Percentiles rank a stretch among this genome's conserved stretches.
Conservation (phyloP, 257 asterid species). For the Handroanthus guayacan region DNA sequence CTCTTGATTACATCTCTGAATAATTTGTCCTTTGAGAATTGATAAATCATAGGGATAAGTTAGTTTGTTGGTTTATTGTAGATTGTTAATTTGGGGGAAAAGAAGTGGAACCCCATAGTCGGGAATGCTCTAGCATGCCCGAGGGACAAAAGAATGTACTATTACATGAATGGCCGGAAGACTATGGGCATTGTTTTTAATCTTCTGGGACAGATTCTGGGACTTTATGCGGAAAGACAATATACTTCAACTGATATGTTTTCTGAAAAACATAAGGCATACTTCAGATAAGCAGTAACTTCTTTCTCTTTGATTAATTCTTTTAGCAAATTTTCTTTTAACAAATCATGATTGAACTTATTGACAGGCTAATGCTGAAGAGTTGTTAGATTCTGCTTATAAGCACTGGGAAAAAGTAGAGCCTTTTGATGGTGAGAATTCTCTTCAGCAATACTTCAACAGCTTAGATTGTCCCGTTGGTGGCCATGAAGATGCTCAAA, state of each 20-base stretch:
- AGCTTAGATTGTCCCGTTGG: not conserved
- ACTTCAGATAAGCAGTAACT: not conserved
- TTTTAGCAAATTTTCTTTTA: not conserved
- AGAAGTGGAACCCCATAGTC: constrained; percentile 48
- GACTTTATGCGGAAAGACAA: constrained; percentile 32
- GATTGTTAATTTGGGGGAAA: constrained; percentile 42
- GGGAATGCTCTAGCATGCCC: constrained; percentile 61
- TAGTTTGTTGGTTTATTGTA: constrained; percentile 25
- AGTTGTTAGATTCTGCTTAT: constrained; percentile 49
- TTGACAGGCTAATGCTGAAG: constrained; percentile 48
- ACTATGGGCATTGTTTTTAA: constrained; percentile 48
- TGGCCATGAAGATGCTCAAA: not conserved
- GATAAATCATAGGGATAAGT: not conserved
- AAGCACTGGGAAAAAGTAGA: constrained; percentile 37
- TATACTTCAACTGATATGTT: constrained; percentile 35
- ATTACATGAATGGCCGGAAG: constrained; percentile 34
- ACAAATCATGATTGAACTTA: constrained; percentile 9
- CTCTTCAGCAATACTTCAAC: constrained; percentile 31
- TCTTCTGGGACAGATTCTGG: constrained; percentile 49
- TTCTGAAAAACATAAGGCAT: constrained; percentile 55
- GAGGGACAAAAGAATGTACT: constrained; percentile 38
- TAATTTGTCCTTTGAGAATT: not conserved
- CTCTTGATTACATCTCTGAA: not conserved
- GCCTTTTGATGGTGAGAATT: constrained; percentile 39
- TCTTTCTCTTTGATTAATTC: not conserved